phyloP scores from a whole-genome alignment of 306 rosid genomes.

The Leucaena leucocephala region DNA sequence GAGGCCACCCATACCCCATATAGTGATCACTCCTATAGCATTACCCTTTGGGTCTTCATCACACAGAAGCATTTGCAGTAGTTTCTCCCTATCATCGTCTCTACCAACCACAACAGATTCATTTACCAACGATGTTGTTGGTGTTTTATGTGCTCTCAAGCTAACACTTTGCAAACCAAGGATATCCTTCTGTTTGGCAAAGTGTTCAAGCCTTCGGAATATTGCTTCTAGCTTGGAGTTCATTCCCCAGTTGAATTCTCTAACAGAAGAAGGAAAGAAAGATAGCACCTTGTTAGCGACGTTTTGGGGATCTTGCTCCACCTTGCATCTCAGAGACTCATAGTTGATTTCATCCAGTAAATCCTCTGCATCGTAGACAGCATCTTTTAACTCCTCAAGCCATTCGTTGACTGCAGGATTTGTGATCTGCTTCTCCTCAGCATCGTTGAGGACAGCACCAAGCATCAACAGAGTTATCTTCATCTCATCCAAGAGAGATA shows the following conservation, averaged over 20 bases:
- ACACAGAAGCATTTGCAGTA: slow-evolving; percentile 23
- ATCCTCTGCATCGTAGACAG: slow-evolving; percentile 30
- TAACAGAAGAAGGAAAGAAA: slow-evolving; percentile 14
- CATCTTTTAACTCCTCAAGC: slow-evolving; percentile 31
- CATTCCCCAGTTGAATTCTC: neutral
- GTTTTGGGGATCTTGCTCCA: neutral
- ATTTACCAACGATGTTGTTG: slow-evolving; percentile 46
- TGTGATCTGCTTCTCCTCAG: slow-evolving; percentile 28
- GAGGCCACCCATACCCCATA: slow-evolving; percentile 39
- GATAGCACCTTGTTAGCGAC: slow-evolving; percentile 33
- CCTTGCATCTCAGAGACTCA: neutral
- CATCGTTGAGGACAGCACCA: slow-evolving; percentile 28
- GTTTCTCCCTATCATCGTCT: slow-evolving; percentile 34
- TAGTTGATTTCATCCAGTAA: slow-evolving; percentile 20
- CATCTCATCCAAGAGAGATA: neutral
- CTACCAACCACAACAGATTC: slow-evolving; percentile 47
- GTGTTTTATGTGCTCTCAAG: slow-evolving; percentile 18
- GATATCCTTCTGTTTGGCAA: slow-evolving; percentile 44
- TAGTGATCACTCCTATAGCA: slow-evolving; percentile 31
- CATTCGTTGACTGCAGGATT: neutral
- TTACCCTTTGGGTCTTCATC: slow-evolving; percentile 18
- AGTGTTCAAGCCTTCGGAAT: slow-evolving; percentile 36
- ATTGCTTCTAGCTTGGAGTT: slow-evolving; percentile 39
- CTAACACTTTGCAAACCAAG: slow-evolving; percentile 43
- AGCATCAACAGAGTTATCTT: slow-evolving; percentile 2